Conservation (phyloP, 305 asterid genomes). For the Ilex paraguariensis region DNA sequence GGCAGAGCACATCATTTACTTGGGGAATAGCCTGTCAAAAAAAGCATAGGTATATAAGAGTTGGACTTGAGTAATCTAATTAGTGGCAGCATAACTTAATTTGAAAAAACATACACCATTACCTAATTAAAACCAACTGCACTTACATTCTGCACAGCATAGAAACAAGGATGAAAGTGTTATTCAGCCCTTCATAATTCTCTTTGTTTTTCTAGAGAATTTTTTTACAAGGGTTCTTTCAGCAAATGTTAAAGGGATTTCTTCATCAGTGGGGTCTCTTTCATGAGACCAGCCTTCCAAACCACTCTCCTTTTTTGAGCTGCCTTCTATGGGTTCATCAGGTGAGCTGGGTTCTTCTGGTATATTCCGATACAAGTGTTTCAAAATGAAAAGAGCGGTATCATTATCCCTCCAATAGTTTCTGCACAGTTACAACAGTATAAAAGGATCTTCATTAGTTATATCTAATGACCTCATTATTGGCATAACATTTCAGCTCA, state of each 20-base stretch:
- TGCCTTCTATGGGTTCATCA: constrained; percentile 29
- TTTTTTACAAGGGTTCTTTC: constrained; percentile 41
- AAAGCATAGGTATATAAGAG: no score
- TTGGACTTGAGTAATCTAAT: no score
- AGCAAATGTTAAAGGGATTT: constrained; percentile 80
- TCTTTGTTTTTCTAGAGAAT: constrained; percentile 53
- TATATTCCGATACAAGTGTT: constrained; percentile 81
- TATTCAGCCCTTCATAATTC: constrained; percentile 16
- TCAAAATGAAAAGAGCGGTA: constrained; percentile 89
- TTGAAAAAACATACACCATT: no score
- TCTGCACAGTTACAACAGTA: constrained; percentile 30
- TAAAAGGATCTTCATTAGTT: neutral
- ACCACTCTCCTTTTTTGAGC: constrained; percentile 25
- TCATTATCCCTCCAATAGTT: constrained; percentile 94
- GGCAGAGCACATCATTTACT: no score
- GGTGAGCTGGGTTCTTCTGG: constrained; percentile 48
- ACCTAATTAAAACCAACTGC: no score
- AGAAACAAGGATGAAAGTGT: no score
- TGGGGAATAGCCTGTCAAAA: no score
- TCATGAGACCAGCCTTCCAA: constrained; percentile 52
- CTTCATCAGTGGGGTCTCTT: constrained; percentile 58
- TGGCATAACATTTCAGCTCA: neutral
- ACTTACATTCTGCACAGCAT: no score
- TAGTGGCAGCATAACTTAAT: no score
- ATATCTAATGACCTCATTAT: neutral